phyloP scores from a whole-genome alignment of 352 stramenopile species.

The Globisporangium radiosum region DNA sequence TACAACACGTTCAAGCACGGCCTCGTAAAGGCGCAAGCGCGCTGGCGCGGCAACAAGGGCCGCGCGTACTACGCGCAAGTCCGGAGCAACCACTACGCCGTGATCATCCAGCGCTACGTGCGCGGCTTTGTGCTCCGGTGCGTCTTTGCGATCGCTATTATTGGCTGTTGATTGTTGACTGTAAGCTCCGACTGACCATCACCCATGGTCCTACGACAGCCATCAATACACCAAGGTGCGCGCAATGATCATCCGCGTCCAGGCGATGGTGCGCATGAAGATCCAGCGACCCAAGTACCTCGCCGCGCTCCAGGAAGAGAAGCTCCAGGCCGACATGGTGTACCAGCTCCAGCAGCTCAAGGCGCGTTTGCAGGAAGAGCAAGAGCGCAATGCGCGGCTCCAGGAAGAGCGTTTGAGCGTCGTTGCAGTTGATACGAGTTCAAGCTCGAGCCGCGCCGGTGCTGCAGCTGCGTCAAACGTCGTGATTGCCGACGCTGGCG shows the following conservation, averaged over 20 bases:
- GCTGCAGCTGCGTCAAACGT: slow-evolving; percentile 40
- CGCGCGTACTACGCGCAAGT: slow-evolving; percentile 62
- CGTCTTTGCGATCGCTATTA: too few relatives aligned
- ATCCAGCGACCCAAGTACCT: slow-evolving; percentile 75
- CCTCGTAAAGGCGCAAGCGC: slow-evolving; percentile 53
- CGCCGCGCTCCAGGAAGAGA: slow-evolving; percentile 67
- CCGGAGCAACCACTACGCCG: slow-evolving; percentile 75
- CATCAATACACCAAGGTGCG: slow-evolving; percentile 60
- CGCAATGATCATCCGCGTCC: slow-evolving; percentile 66
- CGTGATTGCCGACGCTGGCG: slow-evolving; percentile 72
- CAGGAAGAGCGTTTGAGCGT: slow-evolving; percentile 46
- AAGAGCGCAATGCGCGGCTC: slow-evolving; percentile 65
- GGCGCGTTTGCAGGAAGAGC: slow-evolving; percentile 70
- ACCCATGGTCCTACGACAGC: too few relatives aligned
- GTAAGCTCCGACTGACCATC: neutral
- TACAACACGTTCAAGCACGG: slow-evolving; percentile 81
- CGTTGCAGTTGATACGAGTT: slow-evolving; percentile 18
- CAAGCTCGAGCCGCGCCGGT: slow-evolving; percentile 7
- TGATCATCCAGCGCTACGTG: slow-evolving; percentile 81
- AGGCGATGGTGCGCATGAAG: slow-evolving; percentile 77
- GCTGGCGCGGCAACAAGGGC: slow-evolving; percentile 61
- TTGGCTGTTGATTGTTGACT: neutral
- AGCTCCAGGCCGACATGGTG: slow-evolving; percentile 80
- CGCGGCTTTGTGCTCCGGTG: slow-evolving; percentile 58
- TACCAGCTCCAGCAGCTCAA: slow-evolving; percentile 81